These are phyloP conservation scores for Hylodesmum podocarpum DNA, from an alignment of 306 rosid genomes.

Conservation along the genomic window DNA sequence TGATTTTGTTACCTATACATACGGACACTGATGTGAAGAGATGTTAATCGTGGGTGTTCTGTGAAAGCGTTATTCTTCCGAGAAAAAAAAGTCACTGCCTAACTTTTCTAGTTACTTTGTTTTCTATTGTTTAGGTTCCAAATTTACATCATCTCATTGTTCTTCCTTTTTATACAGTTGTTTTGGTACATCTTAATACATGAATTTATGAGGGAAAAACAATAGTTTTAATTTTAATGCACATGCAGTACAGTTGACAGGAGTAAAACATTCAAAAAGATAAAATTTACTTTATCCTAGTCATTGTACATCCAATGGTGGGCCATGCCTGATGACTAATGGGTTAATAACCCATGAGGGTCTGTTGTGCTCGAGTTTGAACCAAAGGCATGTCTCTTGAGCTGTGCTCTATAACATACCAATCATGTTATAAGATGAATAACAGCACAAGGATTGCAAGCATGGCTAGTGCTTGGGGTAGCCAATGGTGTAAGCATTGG, in stretches of 20 bases:
- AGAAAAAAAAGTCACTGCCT: neutral
- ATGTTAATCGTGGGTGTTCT: neutral
- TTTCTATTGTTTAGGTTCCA: neutral
- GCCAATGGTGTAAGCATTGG: constrained; percentile 60
- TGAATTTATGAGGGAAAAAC: neutral
- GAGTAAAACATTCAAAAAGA: constrained; percentile 8
- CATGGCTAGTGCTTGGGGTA: constrained; percentile 55
- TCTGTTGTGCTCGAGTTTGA: constrained; percentile 39
- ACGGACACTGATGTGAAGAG: neutral
- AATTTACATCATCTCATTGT: neutral
- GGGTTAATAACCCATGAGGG: constrained; percentile 47
- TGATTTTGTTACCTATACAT: neutral
- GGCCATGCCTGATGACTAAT: constrained; percentile 40
- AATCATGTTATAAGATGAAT: constrained; percentile 43
- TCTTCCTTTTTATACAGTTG: neutral
- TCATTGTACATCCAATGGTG: constrained; percentile 55
- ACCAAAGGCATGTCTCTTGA: constrained; percentile 54
- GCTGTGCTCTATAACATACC: constrained; percentile 50
- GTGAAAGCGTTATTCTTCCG: neutral
- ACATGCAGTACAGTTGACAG: constrained; percentile 12
- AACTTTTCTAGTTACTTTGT: neutral
- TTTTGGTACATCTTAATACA: neutral
- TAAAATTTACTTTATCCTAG: constrained; percentile 35
- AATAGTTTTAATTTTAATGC: neutral
- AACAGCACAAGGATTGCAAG: constrained; percentile 48